Evolutionary conservation across 2,329 filamentous ascomycete genomes (phyloP).

Genomic region (Neofusicoccum umdonicola): DNA sequence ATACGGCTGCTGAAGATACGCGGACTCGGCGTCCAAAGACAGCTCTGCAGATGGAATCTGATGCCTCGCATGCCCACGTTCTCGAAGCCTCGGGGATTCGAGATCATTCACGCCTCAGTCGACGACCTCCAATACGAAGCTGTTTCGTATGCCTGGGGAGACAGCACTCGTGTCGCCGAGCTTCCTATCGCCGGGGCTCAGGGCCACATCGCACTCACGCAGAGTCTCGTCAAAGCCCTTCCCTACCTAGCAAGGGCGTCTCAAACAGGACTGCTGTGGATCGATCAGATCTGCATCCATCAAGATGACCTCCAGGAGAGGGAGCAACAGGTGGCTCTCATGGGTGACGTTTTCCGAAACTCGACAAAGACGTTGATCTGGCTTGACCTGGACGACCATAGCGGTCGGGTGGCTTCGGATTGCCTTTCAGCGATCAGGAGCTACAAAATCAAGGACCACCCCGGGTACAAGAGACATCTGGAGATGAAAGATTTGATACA

Average conservation of each 20-base stretch:
- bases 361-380: conserved; percentile 27
- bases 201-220: not conserved
- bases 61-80: too few relatives aligned
- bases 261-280: conserved; percentile 22
- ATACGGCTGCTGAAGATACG: not conserved
- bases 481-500: too few relatives aligned
- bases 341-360: conserved; percentile 31
- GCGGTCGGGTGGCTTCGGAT: too few relatives aligned
- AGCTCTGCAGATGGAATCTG: too few relatives aligned
- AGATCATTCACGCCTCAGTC: not conserved
- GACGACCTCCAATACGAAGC: not conserved
- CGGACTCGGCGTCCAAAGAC: not conserved
- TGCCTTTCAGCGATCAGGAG: too few relatives aligned
- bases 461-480: too few relatives aligned
- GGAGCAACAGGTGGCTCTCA: conserved; percentile 31
- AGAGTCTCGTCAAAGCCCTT: not conserved
- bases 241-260: not conserved
- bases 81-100: not conserved
- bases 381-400: conserved; percentile 20
- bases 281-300: conserved; percentile 33
- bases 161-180: not conserved
- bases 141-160: not conserved
- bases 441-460: too few relatives aligned
- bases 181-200: not conserved
- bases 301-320: conserved; percentile 27